Conservation (phyloP, 805 yeast genomes). For the Kuraishia piskuri region DNA sequence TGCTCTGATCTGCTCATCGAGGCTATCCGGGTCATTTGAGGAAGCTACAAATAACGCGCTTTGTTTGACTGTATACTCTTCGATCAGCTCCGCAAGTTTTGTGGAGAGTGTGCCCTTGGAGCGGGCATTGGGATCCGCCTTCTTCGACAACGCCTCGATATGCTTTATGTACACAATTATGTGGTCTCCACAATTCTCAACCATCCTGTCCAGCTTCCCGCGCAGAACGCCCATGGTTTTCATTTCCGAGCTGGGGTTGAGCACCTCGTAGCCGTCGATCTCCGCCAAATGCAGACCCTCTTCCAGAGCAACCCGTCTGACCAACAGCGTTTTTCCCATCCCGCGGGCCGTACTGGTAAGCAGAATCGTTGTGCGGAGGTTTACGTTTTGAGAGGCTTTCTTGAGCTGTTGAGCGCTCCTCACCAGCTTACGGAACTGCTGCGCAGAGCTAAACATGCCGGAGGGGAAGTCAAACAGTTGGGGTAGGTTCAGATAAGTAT, state of each 20-base stretch:
- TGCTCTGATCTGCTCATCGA: constrained; percentile 60
- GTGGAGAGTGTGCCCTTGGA: constrained; percentile 36
- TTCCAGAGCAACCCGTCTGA: constrained; percentile 42
- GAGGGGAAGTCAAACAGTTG: constrained; percentile 8
- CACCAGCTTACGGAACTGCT: constrained; percentile 43
- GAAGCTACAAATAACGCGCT: constrained; percentile 56
- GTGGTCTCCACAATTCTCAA: constrained; percentile 33
- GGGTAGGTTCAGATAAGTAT: constrained; percentile 10
- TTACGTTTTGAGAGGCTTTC: constrained; percentile 14
- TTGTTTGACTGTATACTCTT: constrained; percentile 39
- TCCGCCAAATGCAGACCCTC: constrained; percentile 61
- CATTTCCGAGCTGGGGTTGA: constrained; percentile 62
- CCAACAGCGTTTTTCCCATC: constrained; percentile 68
- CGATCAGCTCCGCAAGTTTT: constrained; percentile 49
- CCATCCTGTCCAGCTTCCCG: constrained; percentile 65
- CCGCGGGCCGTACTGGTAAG: constrained; percentile 65
- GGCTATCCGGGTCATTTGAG: constrained; percentile 54
- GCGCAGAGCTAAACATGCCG: constrained; percentile 36
- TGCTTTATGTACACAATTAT: constrained; percentile 55
- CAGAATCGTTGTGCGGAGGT: constrained; percentile 53
- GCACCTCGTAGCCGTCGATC: constrained; percentile 59
- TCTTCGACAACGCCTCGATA: constrained; percentile 65
- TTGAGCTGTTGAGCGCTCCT: constrained; percentile 17
- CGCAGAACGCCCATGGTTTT: constrained; percentile 71
- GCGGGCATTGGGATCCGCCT: constrained; percentile 48